Conservation (phyloP, 2,329 filamentous ascomycete species). For the Colletotrichum sidae region DNA sequence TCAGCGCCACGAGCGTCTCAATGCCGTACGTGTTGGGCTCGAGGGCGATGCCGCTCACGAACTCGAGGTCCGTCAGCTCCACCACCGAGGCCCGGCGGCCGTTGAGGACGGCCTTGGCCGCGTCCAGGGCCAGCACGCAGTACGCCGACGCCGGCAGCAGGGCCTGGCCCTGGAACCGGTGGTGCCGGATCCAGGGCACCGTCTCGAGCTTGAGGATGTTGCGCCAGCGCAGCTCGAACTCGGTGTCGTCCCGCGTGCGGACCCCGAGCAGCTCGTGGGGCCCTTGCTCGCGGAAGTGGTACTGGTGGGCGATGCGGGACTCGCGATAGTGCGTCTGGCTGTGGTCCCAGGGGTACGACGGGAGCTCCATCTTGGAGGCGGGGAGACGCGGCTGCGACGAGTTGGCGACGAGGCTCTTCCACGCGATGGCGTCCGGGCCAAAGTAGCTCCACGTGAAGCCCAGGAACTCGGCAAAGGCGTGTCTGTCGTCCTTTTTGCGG, state of each 20-base stretch:
- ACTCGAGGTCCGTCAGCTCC: conserved; percentile 47
- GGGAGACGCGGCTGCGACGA: conserved; percentile 40
- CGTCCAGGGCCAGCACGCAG: conserved; percentile 57
- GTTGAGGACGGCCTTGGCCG: conserved; percentile 46
- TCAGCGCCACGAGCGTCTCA: conserved; percentile 41
- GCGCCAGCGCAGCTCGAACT: conserved; percentile 38
- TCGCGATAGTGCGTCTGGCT: conserved; percentile 49
- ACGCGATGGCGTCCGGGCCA: conserved; percentile 38
- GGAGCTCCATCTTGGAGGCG: conserved; percentile 44
- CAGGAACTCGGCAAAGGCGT: conserved; percentile 48
- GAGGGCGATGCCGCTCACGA: conserved; percentile 47
- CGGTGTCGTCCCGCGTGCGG: conserved; percentile 28
- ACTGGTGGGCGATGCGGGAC: conserved; percentile 43
- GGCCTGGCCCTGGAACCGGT: conserved; percentile 49
- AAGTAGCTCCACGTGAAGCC: conserved; percentile 49
- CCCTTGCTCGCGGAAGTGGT: conserved; percentile 44
- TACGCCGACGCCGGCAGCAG: conserved; percentile 60
- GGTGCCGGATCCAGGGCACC: conserved; percentile 51
- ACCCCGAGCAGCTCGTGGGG: conserved; percentile 50
- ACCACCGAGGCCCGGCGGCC: conserved; percentile 42
- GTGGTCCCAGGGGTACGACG: conserved; percentile 53
- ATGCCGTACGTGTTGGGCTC: conserved; percentile 42
- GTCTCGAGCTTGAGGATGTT: conserved; percentile 40
- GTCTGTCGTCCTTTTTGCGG: conserved; percentile 45
- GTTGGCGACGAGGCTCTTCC: conserved; percentile 41